phyloP scores from a whole-genome alignment of 2,329 filamentous ascomycete genomes.

The Plectosphaerella cucumerina region DNA sequence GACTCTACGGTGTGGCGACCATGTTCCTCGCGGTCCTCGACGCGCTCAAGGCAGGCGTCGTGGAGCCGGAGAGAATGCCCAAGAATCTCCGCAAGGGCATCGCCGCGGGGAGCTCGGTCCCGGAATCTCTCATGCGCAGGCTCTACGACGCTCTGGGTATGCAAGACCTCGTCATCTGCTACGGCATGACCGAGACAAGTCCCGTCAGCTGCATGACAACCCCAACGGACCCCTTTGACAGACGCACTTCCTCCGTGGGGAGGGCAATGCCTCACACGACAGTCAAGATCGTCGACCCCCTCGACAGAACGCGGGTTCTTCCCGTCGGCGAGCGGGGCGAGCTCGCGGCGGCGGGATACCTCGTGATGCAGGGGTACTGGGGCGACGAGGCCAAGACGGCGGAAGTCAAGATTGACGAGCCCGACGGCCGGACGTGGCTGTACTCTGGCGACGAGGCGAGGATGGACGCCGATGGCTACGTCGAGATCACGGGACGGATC shows the following conservation, averaged over 20 bases:
- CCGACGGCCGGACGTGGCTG: constrained; percentile 71
- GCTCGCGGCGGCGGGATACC: constrained; percentile 77
- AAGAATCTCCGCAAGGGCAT: constrained; percentile 75
- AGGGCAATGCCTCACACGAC: constrained; percentile 76
- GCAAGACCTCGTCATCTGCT: constrained; percentile 84
- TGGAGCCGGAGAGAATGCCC: constrained; percentile 20
- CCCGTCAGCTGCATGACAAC: constrained; percentile 79
- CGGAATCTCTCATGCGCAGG: constrained; percentile 72
- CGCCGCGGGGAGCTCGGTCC: constrained; percentile 81
- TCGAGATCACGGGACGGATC: constrained; percentile 84
- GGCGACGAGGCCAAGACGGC: constrained; percentile 64
- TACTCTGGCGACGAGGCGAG: constrained; percentile 85
- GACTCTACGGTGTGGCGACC: constrained; percentile 84
- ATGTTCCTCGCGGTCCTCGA: constrained; percentile 92
- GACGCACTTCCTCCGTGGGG: constrained; percentile 73
- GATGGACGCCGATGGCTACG: constrained; percentile 80
- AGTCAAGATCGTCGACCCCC: constrained; percentile 70
- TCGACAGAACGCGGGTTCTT: constrained; percentile 54
- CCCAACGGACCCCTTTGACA: constrained; percentile 68
- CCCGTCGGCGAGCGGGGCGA: constrained; percentile 69
- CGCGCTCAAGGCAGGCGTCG: constrained; percentile 50
- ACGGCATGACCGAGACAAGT: constrained; percentile 91
- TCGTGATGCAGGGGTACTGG: constrained; percentile 91
- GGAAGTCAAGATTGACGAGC: constrained; percentile 53
- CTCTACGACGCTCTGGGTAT: constrained; percentile 73